Conservation (phyloP, 2,329 filamentous ascomycete genomes). For the Magnaporthiopsis rhizophila region DNA sequence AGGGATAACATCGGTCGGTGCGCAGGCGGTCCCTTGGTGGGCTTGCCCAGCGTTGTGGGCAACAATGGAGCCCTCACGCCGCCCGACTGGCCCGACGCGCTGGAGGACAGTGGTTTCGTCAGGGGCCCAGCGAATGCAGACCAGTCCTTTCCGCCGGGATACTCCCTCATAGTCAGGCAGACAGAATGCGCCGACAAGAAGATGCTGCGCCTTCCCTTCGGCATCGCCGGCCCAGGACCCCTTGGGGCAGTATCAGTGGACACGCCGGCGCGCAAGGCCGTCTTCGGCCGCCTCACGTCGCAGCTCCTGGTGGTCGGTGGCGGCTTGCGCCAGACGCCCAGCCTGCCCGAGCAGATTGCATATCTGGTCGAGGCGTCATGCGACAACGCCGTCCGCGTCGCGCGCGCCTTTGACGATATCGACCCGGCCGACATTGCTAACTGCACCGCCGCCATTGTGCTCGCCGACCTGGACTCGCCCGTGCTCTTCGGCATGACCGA, state of each 20-base stretch:
- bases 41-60: neutral
- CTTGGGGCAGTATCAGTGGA: neutral
- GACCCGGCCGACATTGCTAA: constrained; percentile 13
- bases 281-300: neutral
- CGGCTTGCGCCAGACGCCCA: constrained; percentile 2
- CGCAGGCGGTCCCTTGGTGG: neutral
- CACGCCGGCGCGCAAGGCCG: neutral
- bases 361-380: constrained; percentile 17
- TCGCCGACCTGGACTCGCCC: constrained; percentile 28
- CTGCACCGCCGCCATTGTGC: constrained; percentile 25
- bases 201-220: constrained; percentile 13
- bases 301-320: constrained; percentile 27
- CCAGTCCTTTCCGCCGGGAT: constrained; percentile 24
- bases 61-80: constrained; percentile 14
- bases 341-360: constrained; percentile 15
- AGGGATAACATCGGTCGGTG: constrained; percentile 14
- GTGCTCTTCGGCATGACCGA: constrained; percentile 27
- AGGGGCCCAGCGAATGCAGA: constrained; percentile 21
- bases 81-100: constrained; percentile 24
- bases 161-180: constrained; percentile 30
- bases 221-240: neutral
- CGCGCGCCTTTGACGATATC: constrained; percentile 20
- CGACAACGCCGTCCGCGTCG: constrained; percentile 10
- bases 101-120: constrained; percentile 26
- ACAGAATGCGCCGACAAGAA: constrained; percentile 18